phyloP scores from a whole-genome alignment of 2,329 filamentous ascomycete genomes.

The Apiospora hydei region DNA sequence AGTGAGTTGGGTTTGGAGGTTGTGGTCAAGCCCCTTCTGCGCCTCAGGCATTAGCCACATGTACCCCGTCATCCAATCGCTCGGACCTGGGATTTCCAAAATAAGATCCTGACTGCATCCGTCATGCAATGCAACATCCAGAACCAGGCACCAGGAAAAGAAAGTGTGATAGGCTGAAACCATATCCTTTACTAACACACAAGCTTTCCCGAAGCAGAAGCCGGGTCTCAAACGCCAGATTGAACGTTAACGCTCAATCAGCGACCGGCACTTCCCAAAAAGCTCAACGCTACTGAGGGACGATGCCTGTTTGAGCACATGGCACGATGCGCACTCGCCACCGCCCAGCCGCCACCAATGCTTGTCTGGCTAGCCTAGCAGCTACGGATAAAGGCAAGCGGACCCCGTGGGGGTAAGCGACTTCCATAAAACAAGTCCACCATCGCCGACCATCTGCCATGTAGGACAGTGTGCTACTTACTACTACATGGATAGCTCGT shows the following conservation, averaged over 20 bases:
- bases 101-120: background rate
- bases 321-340: background rate
- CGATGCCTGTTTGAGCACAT: background rate
- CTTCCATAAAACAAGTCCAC: background rate
- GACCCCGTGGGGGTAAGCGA: slow-evolving; percentile 17
- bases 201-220: background rate
- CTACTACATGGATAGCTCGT: background rate
- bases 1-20: background rate
- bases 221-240: background rate
- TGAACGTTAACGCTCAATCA: background rate
- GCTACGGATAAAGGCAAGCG: background rate
- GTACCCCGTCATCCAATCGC: background rate
- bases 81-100: background rate
- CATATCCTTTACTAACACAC: background rate
- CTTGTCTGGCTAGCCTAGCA: background rate
- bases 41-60: slow-evolving; percentile 9
- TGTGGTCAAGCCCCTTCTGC: background rate
- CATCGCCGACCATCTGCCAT: background rate
- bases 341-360: background rate
- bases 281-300: background rate
- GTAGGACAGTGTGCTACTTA: background rate
- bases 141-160: background rate
- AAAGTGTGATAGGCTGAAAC: background rate
- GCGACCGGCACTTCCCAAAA: background rate
- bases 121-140: background rate